These are phyloP conservation scores for Salix arbutifolia DNA, from an alignment of 345 rosid genomes.

Conservation along the genomic window DNA sequence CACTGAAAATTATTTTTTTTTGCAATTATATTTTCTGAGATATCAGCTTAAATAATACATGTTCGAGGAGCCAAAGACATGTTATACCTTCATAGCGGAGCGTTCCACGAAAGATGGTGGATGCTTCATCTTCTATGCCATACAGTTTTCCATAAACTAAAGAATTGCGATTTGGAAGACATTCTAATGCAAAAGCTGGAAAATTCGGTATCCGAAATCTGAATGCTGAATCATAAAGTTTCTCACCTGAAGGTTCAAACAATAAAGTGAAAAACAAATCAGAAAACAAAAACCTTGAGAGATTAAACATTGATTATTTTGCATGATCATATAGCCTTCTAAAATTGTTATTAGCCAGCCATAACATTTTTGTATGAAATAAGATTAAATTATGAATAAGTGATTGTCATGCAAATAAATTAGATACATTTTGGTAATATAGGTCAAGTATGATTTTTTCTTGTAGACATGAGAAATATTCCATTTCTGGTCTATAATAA, in stretches of 20 bases:
- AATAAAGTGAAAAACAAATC: slow-evolving; percentile 1
- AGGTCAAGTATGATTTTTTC: not conserved
- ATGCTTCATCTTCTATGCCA: slow-evolving; percentile 73
- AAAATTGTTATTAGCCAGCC: not conserved
- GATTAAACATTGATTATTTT: not conserved
- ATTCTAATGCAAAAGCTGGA: slow-evolving; percentile 94
- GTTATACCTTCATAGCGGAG: slow-evolving; percentile 86
- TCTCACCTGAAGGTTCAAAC: slow-evolving; percentile 47
- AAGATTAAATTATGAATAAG: not conserved
- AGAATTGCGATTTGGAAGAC: slow-evolving; percentile 84
- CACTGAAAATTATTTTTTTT: not conserved
- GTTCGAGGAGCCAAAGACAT: not conserved
- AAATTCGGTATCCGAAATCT: slow-evolving; percentile 63
- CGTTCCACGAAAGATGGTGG: slow-evolving; percentile 84
- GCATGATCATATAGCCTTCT: not conserved
- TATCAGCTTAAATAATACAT: not conserved
- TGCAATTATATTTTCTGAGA: not conserved
- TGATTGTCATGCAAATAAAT: not conserved
- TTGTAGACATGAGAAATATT: not conserved
- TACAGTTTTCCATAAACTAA: slow-evolving; percentile 69
- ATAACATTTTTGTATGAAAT: not conserved
- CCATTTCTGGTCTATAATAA: not conserved
- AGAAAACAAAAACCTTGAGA: not conserved
- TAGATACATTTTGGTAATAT: too few relatives aligned
- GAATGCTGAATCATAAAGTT: slow-evolving; percentile 66